phyloP scores from a whole-genome alignment of 73 alveolate genomes.

The Symbiodinium pilosum region DNA sequence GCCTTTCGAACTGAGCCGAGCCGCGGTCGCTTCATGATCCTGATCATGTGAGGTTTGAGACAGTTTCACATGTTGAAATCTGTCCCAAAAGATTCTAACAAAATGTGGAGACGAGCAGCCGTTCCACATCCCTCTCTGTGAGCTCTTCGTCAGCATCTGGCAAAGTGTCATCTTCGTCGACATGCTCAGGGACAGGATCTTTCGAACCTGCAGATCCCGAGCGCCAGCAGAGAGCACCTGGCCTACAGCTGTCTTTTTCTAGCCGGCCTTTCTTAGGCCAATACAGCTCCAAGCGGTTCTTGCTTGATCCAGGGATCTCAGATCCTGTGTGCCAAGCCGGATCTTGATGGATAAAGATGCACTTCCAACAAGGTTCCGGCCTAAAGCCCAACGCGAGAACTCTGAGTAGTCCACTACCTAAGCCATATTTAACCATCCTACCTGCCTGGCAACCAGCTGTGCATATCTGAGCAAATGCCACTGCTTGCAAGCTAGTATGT shows the following conservation, averaged over 20 bases:
- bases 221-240: background rate
- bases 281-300: slow-evolving; percentile 54
- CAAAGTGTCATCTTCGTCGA: slow-evolving; percentile 60
- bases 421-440: background rate
- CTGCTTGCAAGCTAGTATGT: too few species aligned
- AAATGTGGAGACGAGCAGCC: background rate
- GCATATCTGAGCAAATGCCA: too few species aligned
- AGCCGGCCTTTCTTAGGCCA: slow-evolving; percentile 65
- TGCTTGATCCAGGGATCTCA: slow-evolving; percentile 25
- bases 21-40: background rate
- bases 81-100: too few species aligned
- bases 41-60: background rate
- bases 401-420: slow-evolving; percentile 68
- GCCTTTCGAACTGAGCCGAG: background rate
- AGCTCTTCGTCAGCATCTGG: slow-evolving; percentile 69
- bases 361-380: too few species aligned
- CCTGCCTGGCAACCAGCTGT: background rate
- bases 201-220: background rate
- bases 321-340: background rate
- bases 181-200: background rate
- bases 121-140: slow-evolving; percentile 42
- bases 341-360: too few species aligned
- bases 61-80: background rate
- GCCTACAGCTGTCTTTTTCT: too few species aligned
- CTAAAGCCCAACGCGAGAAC: slow-evolving; percentile 67